A percentile compares a stretch with the other conserved stretches of the same genome.
These are phyloP conservation scores for Phytophthora podocarpi DNA, from an alignment of 352 stramenopile species.

Conservation along the genomic window DNA sequence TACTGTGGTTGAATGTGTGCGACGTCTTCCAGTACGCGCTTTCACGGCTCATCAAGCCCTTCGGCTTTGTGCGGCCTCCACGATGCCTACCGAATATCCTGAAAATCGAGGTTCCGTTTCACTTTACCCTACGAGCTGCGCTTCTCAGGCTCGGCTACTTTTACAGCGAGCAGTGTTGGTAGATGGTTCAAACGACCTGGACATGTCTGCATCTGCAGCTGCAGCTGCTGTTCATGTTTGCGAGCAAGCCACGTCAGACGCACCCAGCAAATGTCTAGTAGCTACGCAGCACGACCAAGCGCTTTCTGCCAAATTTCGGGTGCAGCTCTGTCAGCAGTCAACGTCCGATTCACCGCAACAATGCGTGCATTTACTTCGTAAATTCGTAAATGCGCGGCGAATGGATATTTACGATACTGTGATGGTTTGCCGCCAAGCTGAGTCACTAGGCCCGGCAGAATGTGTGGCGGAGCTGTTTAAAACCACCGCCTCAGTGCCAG, in stretches of 20 bases:
- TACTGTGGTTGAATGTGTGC: constrained; percentile 36
- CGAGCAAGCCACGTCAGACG: constrained; percentile 33
- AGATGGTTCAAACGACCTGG: constrained; percentile 1
- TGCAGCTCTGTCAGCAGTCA: constrained; percentile 36
- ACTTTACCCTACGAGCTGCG: constrained; percentile 27
- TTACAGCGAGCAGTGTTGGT: constrained; percentile 15
- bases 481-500: not conserved
- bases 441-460: constrained; percentile 25
- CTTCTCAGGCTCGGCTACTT: constrained; percentile 19
- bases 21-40: constrained; percentile 16
- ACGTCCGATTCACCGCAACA: constrained; percentile 24
- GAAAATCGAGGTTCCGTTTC: not conserved
- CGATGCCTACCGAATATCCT: constrained; percentile 4
- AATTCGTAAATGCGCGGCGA: constrained; percentile 32
- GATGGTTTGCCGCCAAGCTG: constrained; percentile 23
- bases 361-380: constrained; percentile 35
- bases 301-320: constrained; percentile 24
- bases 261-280: constrained; percentile 41
- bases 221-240: constrained; percentile 35
- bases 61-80: constrained; percentile 34
- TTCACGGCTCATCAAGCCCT: constrained; percentile 30
- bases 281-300: constrained; percentile 30
- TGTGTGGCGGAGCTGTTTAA: constrained; percentile 32
- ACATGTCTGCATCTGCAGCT: constrained; percentile 18
- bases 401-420: constrained; percentile 31